Conservation (phyloP, 352 stramenopile species). For the Globisporangium apiculatum region DNA sequence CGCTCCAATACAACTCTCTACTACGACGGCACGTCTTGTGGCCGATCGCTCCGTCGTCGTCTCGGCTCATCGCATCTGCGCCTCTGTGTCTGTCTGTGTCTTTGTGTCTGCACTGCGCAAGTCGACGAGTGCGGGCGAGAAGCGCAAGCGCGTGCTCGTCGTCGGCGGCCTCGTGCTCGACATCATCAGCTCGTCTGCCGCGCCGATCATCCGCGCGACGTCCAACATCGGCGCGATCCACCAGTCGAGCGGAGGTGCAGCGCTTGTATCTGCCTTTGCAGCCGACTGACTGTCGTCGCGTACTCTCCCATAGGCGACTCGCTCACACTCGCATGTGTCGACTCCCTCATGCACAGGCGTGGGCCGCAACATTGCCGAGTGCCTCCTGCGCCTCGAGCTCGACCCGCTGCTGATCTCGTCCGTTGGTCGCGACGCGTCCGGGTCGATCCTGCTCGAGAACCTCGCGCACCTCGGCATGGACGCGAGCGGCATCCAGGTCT, state of each 20-base stretch:
- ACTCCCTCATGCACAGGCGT: conserved; percentile 45
- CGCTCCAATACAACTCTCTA: neutral
- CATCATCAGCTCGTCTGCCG: conserved; percentile 68
- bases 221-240: conserved; percentile 85
- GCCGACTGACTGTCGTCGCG: neutral
- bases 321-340: neutral
- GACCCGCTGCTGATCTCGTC: conserved; percentile 74
- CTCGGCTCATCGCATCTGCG: neutral
- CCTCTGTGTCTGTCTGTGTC: neutral
- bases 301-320: neutral
- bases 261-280: conserved; percentile 1
- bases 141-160: conserved; percentile 54
- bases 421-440: conserved; percentile 68
- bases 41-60: neutral
- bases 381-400: conserved; percentile 57
- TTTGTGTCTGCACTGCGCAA: conserved; percentile 7
- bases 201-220: conserved; percentile 67
- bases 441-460: conserved; percentile 67
- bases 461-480: conserved; percentile 52
- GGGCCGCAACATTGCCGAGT: conserved; percentile 91
- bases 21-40: too few relatives aligned
- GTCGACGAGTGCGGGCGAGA: neutral
- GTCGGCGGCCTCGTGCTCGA: conserved; percentile 86
- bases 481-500: conserved; percentile 46
- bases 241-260: conserved; percentile 65